Percentiles rank a stretch among this genome's conserved stretches.
Evolutionary conservation across 169 alveolate species (phyloP).

Genomic region (Plasmodium malariae): DNA sequence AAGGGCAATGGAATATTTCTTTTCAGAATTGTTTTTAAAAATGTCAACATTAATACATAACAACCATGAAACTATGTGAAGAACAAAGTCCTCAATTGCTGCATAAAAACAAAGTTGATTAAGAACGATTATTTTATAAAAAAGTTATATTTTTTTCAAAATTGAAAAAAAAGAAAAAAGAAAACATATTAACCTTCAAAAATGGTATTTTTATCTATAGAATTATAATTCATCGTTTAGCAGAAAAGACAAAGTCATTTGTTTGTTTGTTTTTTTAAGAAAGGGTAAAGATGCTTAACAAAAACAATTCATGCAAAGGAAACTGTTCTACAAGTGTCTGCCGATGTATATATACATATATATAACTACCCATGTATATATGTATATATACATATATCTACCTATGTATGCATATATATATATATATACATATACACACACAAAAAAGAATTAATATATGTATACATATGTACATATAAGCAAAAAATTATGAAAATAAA

Average conservation of each 20-base stretch:
- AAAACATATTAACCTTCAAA: constrained; percentile 35
- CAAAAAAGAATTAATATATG: too few species aligned
- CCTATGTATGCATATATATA: too few species aligned
- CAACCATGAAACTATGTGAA: constrained; percentile 58
- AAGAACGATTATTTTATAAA: not conserved
- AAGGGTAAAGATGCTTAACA: constrained; percentile 10
- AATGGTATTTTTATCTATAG: constrained; percentile 15
- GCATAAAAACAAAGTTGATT: not conserved
- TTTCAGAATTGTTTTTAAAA: constrained; percentile 42
- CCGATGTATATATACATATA: not conserved
- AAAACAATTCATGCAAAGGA: not conserved
- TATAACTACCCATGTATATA: not conserved
- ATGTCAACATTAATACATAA: constrained; percentile 50
- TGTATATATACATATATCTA: too few species aligned
- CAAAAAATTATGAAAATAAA: too few species aligned
- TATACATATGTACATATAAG: too few species aligned
- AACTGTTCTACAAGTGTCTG: not conserved
- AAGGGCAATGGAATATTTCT: constrained; percentile 28
- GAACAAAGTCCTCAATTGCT: constrained; percentile 71
- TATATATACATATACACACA: too few species aligned
- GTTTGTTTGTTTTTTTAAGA: not conserved
- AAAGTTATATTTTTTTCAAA: not conserved
- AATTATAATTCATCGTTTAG: constrained; percentile 21
- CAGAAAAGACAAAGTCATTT: not conserved
- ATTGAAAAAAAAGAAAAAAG: not conserved